Conservation (phyloP, 768 basidiomycete genomes). For the Tulasnella sp. region DNA sequence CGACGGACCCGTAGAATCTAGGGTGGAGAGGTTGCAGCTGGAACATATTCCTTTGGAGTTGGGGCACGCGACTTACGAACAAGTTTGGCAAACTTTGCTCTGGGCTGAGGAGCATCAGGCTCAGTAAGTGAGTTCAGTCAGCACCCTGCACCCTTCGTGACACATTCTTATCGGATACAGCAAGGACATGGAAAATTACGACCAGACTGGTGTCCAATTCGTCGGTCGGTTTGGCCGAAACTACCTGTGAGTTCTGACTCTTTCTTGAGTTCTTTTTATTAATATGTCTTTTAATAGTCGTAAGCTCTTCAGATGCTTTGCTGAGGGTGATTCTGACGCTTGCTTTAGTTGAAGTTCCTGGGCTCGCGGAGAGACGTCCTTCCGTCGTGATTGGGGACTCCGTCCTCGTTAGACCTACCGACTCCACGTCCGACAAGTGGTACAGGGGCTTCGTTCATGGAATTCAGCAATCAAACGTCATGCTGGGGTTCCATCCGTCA, state of each 20-base stretch:
- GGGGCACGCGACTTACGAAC: constrained; percentile 40
- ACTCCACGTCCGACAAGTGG: constrained; percentile 38
- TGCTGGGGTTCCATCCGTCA: constrained; percentile 45
- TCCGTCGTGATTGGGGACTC: constrained; percentile 43
- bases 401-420: constrained; percentile 5
- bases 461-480: constrained; percentile 49
- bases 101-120: constrained; percentile 44
- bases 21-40: not conserved
- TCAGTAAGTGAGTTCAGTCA: not conserved
- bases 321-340: not conserved
- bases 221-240: not conserved
- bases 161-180: not conserved
- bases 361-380: constrained; percentile 55
- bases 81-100: constrained; percentile 46
- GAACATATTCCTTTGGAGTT: not conserved
- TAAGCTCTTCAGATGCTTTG: not conserved
- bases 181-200: constrained; percentile 1
- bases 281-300: not conserved
- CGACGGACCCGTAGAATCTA: not conserved
- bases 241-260: not conserved
- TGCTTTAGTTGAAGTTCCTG: constrained; percentile 49
- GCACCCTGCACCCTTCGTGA: no score
- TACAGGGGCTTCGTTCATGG: constrained; percentile 57
- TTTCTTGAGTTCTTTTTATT: not conserved
- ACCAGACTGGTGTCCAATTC: not conserved